Evolutionary conservation across 495 filamentous ascomycete genomes (phyloP).

Genomic region (Penicillium ucsense): DNA sequence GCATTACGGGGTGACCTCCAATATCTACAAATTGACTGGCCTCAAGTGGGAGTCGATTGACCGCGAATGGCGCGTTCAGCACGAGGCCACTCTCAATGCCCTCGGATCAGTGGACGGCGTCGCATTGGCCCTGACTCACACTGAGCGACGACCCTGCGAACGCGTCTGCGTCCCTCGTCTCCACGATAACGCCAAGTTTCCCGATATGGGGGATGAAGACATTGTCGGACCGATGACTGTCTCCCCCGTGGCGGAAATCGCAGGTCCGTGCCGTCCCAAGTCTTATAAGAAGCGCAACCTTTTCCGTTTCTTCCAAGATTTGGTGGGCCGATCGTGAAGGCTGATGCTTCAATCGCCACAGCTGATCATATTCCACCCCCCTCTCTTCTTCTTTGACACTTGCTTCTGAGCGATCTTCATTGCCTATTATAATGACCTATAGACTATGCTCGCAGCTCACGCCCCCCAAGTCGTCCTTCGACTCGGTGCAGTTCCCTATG

Average conservation of each 20-base stretch:
- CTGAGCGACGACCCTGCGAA: constrained; percentile 31
- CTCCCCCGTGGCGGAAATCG: constrained; percentile 22
- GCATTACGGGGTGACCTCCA: constrained; percentile 77
- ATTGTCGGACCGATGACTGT: constrained; percentile 84
- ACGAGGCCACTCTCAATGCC: constrained; percentile 49
- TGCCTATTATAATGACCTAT: constrained; percentile 21
- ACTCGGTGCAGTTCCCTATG: constrained; percentile 1
- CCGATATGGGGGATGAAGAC: constrained; percentile 75
- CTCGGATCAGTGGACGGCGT: constrained; percentile 25
- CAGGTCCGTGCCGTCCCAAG: constrained; percentile 20
- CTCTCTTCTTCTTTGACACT: neutral
- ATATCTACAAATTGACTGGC: constrained; percentile 70
- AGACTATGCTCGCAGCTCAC: constrained; percentile 5
- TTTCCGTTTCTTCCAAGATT: constrained; percentile 39
- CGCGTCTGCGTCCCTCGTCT: constrained; percentile 53
- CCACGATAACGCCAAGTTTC: constrained; percentile 71
- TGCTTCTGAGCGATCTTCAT: constrained; percentile 6
- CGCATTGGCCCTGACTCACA: constrained; percentile 32
- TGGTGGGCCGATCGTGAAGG: constrained; percentile 26
- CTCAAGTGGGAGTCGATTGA: constrained; percentile 79
- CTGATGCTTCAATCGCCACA: no score
- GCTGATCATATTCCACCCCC: neutral
- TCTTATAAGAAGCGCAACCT: constrained; percentile 36
- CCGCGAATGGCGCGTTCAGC: constrained; percentile 53
- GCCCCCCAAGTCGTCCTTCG: neutral